Evolutionary conservation across 164 flowering plant genomes (phyloP), one percentile per base, ranked within the genome.

Genomic region (Vitis amurensis): DNA sequence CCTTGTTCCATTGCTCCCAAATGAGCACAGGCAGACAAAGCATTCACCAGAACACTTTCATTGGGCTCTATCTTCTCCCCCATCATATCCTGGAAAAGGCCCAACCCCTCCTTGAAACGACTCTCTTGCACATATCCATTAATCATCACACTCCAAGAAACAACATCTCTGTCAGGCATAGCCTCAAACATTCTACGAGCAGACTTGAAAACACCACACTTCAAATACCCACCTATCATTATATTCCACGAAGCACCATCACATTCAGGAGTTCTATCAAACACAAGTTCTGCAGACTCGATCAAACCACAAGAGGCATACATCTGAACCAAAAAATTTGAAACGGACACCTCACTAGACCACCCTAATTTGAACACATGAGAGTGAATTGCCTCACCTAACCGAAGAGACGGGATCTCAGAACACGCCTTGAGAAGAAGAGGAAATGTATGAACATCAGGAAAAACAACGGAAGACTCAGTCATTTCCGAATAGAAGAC

Each of bases 371-470:
- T 78, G 51, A 27, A 68, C 19, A 74, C 59, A 60, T 74, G 75
- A 31, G 68, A 30, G 23, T 78, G 81, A 47, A 78, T 68, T 9
- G 70, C 75, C 53, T 51, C 60, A 27, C 81, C 78, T 2, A 71
- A 55, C 3, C 55, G 23, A 68, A 74, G 67, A 27, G 75, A 71
- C 11, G 67, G 70, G 19, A 65, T 64, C 59, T 71, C 75, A 0
- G 74, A 74, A 68, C 81, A 78, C 6, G 75, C 81, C 59, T 71
- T 78, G 23, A 78, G 73, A 64, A 78, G 55, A 2, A 74, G 70
- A 23, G 81, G 78, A 50, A 68, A 14, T 13, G 77, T 68, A 47
- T 74, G 75, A 16, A 31, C 19, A 59, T 78, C 75, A 19, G 75
- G 74, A 27, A 30, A 44, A 77, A 74, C n/a, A 44, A 15, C 5